Evolutionary conservation across 441 rosid species (phyloP), one percentile per base, ranked within the genome.

Genomic region (Jatropha multifida): DNA sequence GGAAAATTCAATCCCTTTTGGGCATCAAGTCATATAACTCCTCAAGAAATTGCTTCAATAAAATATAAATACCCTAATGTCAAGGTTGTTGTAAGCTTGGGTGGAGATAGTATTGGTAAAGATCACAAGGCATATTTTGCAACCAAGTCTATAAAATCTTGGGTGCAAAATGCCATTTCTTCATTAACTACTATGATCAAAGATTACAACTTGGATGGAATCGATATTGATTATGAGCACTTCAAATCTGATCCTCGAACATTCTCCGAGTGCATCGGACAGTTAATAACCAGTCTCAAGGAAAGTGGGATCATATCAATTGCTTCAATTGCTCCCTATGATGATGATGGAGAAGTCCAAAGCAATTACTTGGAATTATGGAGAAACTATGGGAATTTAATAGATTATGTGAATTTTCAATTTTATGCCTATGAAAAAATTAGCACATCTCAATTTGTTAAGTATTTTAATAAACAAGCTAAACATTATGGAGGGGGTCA

Each of bases 201-300:
- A 32, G 14, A 69, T 13, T 76, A 60, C n/a, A 20, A 69, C 8
- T 52, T 68, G 13, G 78, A 75, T 44, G 72, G 67, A 9, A 75
- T 75, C 10, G 77, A 75, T 20, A 75, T 66, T 27, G 72, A 75
- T 18, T 74, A 74, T 37, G 77, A 74, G 56, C 77, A 74, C 27
- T 74, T 66, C 32, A n/a, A 26, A 37, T 48, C 77, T 3, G 58
- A 74, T 32, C 65, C 77, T 54, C 38, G 26, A 0, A 66, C 65
- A 11, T 74, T 74, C 12, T 51, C 77, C 1, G 58, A 66, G 11
- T 74, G 72, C 51, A 42, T 74, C 0, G 72, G 72, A 3, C 9
- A 7, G 44, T 64, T 75, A 17, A 32, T 74, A 27, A 42, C 12
- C 0, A 66, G 26, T 3, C 58, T 74, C 14, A 66, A 75, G 66